A percentile compares a stretch with the other conserved stretches of the same genome.
These are phyloP conservation scores for Pycnococcus provasolii DNA, from an alignment of 139 green algal species.

Conservation along the genomic window DNA sequence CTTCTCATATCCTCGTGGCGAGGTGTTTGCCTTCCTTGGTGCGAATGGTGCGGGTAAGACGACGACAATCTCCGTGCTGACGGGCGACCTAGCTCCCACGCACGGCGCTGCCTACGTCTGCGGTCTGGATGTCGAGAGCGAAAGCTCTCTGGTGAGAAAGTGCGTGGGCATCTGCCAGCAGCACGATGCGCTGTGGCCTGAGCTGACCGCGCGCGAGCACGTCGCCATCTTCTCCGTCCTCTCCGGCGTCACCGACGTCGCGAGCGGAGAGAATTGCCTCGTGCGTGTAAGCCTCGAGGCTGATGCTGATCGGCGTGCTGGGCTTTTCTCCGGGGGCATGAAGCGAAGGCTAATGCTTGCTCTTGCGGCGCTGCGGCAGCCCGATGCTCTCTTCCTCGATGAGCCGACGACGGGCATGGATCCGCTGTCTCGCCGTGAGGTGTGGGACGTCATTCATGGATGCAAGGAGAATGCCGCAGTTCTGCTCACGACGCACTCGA, in stretches of 20 bases:
- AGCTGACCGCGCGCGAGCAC: slow-evolving; percentile 3
- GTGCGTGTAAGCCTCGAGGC: background rate
- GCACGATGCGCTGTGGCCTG: background rate
- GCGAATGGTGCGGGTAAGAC: slow-evolving; percentile 11
- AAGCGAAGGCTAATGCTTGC: slow-evolving; percentile 70
- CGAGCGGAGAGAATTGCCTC: background rate
- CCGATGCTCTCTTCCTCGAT: slow-evolving; percentile 62
- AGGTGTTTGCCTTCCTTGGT: slow-evolving; percentile 7
- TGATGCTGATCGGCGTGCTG: background rate
- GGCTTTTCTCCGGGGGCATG: slow-evolving; percentile 71
- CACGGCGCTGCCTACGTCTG: background rate
- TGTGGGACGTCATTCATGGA: slow-evolving; percentile 74
- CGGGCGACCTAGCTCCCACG: background rate
- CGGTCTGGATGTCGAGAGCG: background rate
- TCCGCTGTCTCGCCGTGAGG: slow-evolving; percentile 60
- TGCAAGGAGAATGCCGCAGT: slow-evolving; percentile 35
- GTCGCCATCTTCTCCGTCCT: background rate
- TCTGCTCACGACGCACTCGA: slow-evolving; percentile 23
- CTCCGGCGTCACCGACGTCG: background rate
- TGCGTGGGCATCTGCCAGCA: slow-evolving; percentile 4
- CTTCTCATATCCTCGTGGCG: background rate
- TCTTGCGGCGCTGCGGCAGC: slow-evolving; percentile 70
- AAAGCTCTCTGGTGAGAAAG: background rate
- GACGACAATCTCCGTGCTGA: slow-evolving; percentile 4
- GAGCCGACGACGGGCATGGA: slow-evolving; percentile 84